Conservation (phyloP, 139 green algal species). For the Deuterostichococcus epilithicus region DNA sequence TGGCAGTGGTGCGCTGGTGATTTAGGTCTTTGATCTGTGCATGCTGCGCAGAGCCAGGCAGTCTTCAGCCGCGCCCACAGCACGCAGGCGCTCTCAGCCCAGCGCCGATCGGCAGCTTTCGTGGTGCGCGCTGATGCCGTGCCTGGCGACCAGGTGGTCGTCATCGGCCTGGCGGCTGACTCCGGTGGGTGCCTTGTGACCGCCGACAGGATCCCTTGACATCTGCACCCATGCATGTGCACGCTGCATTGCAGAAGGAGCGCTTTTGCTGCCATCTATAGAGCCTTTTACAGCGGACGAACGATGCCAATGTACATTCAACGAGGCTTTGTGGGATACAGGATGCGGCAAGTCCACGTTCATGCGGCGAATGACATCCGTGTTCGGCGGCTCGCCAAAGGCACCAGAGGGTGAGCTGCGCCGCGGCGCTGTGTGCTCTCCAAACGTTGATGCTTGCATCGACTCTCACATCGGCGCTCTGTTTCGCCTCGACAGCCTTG, state of each 20-base stretch:
- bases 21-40: too few relatives aligned
- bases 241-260: background rate
- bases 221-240: background rate
- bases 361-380: conserved; percentile 97
- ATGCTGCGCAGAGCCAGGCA: background rate
- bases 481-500: too few relatives aligned
- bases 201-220: background rate
- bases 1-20: too few relatives aligned
- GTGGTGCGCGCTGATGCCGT: conserved; percentile 22
- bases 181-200: conserved; percentile 59
- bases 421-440: too few relatives aligned
- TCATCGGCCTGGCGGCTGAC: conserved; percentile 97
- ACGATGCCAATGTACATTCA: background rate
- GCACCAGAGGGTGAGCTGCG: conserved; percentile 70
- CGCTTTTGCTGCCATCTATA: background rate
- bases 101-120: conserved; percentile 37
- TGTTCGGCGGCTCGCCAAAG: conserved; percentile 92
- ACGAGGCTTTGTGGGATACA: conserved; percentile 16
- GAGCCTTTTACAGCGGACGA: background rate
- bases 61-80: background rate
- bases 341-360: conserved; percentile 99
- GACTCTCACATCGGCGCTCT: background rate
- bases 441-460: too few relatives aligned
- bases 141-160: conserved; percentile 64
- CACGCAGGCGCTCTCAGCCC: background rate